phyloP scores from a whole-genome alignment of 495 filamentous ascomycete species.

The Penicillium ochrochloron region DNA sequence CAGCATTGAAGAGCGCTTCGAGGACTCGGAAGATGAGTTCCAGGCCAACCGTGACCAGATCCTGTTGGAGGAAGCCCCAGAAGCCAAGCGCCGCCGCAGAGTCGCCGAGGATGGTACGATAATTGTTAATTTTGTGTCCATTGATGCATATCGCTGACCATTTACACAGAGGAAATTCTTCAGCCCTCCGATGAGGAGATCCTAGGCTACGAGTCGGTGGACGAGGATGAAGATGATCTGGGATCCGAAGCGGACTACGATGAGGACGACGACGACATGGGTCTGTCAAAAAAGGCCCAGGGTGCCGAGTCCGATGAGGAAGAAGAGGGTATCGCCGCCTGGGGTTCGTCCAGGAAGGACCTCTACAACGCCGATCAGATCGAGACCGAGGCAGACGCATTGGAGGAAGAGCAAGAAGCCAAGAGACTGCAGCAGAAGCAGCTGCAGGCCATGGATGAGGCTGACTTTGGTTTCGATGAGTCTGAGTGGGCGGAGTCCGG shows the following conservation, averaged over 20 bases:
- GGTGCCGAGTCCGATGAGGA: conserved; percentile 55
- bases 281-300: conserved; percentile 29
- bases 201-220: conserved; percentile 61
- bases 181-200: conserved; percentile 90
- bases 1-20: conserved; percentile 78
- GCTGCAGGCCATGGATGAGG: conserved; percentile 79
- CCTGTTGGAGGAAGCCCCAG: conserved; percentile 77
- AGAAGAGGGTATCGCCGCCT: conserved; percentile 76
- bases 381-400: conserved; percentile 87
- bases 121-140: background rate
- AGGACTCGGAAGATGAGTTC: conserved; percentile 92
- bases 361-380: conserved; percentile 92
- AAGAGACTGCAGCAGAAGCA: conserved; percentile 87
- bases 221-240: conserved; percentile 58
- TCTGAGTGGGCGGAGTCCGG: conserved; percentile 71
- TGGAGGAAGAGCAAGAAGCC: conserved; percentile 92
- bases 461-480: conserved; percentile 91
- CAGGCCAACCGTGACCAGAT: conserved; percentile 82
- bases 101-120: conserved; percentile 63
- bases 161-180: conserved; percentile 56
- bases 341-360: conserved; percentile 85
- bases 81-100: conserved; percentile 74
- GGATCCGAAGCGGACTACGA: conserved; percentile 52
- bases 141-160: conserved; percentile 22
- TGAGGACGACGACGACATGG: conserved; percentile 42